A percentile compares a stretch with the other conserved stretches of the same genome.
Conservation (phyloP, 768 basidiomycete species). For the Boletus rex-veris region DNA sequence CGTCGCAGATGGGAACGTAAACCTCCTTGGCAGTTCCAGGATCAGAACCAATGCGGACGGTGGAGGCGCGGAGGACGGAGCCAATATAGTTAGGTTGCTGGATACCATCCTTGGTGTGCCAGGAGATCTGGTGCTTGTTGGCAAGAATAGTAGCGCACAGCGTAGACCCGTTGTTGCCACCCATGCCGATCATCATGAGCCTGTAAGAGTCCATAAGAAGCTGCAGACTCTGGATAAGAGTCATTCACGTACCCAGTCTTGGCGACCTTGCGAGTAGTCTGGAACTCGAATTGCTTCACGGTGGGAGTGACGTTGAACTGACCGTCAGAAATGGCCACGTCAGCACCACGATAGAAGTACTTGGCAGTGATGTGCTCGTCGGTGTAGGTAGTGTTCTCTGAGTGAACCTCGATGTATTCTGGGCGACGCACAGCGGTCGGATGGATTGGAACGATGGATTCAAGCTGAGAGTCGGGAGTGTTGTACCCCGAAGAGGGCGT, state of each 20-base stretch:
- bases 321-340: slow-evolving; percentile 66
- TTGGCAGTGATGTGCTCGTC: slow-evolving; percentile 81
- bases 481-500: slow-evolving; percentile 59
- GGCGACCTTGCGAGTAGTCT: slow-evolving; percentile 78
- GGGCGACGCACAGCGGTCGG: slow-evolving; percentile 82
- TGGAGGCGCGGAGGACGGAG: slow-evolving; percentile 93
- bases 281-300: slow-evolving; percentile 82
- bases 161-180: slow-evolving; percentile 97
- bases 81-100: slow-evolving; percentile 98
- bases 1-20: slow-evolving; percentile 86
- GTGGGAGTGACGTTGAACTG: slow-evolving; percentile 79
- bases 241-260: slow-evolving; percentile 79
- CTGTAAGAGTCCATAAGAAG: slow-evolving; percentile 37
- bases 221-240: slow-evolving; percentile 2
- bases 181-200: slow-evolving; percentile 94
- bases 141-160: slow-evolving; percentile 93
- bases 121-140: slow-evolving; percentile 90
- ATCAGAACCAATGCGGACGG: slow-evolving; percentile 86
- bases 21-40: slow-evolving; percentile 81
- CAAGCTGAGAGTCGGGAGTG: slow-evolving; percentile 70
- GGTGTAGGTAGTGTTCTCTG: slow-evolving; percentile 76
- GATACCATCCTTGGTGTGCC: slow-evolving; percentile 89
- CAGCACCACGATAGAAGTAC: slow-evolving; percentile 76
- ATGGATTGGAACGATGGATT: slow-evolving; percentile 69
- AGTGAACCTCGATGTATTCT: slow-evolving; percentile 74